A percentile compares a stretch with the other conserved stretches of the same genome.
Evolutionary conservation across 1,284 basidiomycete species (phyloP).

Genomic region (Athelia psychrophila): DNA sequence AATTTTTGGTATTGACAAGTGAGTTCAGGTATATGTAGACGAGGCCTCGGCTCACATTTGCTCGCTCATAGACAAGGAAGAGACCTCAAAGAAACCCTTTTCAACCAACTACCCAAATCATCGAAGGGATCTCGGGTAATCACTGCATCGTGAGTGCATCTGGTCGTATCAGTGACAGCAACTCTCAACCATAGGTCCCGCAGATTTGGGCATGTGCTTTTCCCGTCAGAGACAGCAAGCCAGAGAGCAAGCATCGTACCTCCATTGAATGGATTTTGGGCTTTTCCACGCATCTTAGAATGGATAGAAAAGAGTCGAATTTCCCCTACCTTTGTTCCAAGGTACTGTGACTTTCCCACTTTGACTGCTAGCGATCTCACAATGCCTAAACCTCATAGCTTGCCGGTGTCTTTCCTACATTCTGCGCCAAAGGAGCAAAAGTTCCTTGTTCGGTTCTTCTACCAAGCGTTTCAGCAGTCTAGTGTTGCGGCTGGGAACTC

Average conservation of each 20-base stretch:
- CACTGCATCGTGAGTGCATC: conserved; percentile 45
- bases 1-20: conserved; percentile 32
- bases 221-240: conserved; percentile 34
- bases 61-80: background rate
- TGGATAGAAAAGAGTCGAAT: conserved; percentile 41
- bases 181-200: background rate
- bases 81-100: conserved; percentile 14
- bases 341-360: conserved; percentile 33
- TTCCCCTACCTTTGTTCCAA: conserved; percentile 48
- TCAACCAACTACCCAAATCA: conserved; percentile 2
- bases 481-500: background rate
- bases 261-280: conserved; percentile 45
- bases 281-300: conserved; percentile 40
- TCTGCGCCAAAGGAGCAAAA: conserved; percentile 33
- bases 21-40: conserved; percentile 13
- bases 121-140: conserved; percentile 20
- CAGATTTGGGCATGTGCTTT: conserved; percentile 58
- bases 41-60: background rate
- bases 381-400: conserved; percentile 28
- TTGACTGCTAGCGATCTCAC: conserved; percentile 2
- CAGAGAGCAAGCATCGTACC: conserved; percentile 40
- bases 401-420: conserved; percentile 40
- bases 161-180: background rate
- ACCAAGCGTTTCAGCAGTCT: conserved; percentile 38
- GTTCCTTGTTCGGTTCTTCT: conserved; percentile 53